A percentile compares a stretch with the other conserved stretches of the same genome.
Conservation (phyloP, 306 rosid species). For the Pachyrhizus erosus region DNA sequence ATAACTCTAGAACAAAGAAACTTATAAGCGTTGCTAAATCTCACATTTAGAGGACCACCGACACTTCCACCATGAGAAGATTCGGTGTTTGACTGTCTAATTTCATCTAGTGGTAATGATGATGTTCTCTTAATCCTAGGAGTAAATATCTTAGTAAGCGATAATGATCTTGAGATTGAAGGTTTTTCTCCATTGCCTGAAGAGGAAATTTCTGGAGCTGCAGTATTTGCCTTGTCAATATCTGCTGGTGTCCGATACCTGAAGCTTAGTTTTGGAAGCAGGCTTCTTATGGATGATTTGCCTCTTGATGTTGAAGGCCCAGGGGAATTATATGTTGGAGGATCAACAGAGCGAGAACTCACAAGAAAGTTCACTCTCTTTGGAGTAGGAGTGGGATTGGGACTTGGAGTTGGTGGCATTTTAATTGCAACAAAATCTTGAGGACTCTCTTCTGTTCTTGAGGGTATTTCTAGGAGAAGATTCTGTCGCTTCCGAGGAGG, state of each 20-base stretch:
- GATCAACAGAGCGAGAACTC: constrained; percentile 59
- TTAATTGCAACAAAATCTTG: constrained; percentile 71
- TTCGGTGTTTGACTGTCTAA: constrained; percentile 61
- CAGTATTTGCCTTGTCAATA: constrained; percentile 56
- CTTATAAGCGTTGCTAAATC: constrained; percentile 38
- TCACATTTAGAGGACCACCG: constrained; percentile 62
- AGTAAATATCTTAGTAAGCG: constrained; percentile 78
- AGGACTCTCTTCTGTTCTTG: constrained; percentile 62
- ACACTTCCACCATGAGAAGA: constrained; percentile 76
- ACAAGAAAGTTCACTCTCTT: constrained; percentile 85
- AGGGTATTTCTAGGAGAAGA: constrained; percentile 84
- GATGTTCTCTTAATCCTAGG: constrained; percentile 91
- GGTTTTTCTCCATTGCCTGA: constrained; percentile 70
- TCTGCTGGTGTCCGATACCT: constrained; percentile 68
- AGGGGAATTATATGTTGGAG: constrained; percentile 61
- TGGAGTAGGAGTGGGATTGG: constrained; percentile 89
- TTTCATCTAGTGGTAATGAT: constrained; percentile 79
- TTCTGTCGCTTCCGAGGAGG: constrained; percentile 77
- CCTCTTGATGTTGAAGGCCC: constrained; percentile 73
- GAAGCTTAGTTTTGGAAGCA: constrained; percentile 91
- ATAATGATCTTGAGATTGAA: constrained; percentile 76
- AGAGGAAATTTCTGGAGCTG: constrained; percentile 61
- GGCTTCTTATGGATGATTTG: constrained; percentile 66
- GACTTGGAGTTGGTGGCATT: constrained; percentile 82
- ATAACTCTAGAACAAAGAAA: constrained; percentile 5